phyloP scores from a whole-genome alignment of 2,329 filamentous ascomycete species.

The Colletotrichum tropicale region DNA sequence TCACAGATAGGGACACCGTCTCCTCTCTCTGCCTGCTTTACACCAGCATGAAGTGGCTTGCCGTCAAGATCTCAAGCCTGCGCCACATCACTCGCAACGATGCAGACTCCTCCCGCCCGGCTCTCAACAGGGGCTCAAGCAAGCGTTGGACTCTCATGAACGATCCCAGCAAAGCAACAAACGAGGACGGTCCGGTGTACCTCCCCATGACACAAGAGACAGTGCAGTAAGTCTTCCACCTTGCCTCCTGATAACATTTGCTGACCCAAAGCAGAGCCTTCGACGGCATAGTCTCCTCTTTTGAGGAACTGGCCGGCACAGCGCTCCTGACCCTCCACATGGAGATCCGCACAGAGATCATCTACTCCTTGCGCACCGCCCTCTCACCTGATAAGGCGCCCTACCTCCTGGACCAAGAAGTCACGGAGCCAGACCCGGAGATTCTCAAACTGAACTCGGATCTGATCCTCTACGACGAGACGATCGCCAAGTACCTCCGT shows the following conservation, averaged over 20 bases:
- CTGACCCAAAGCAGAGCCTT: constrained; percentile 65
- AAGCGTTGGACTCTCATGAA: constrained; percentile 86
- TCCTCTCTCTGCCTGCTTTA: constrained; percentile 86
- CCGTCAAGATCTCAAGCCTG: constrained; percentile 79
- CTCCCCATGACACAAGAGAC: constrained; percentile 88
- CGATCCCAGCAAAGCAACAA: constrained; percentile 59
- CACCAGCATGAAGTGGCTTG: constrained; percentile 98
- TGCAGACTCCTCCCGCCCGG: constrained; percentile 66
- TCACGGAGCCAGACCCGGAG: constrained; percentile 77
- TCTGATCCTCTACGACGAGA: constrained; percentile 87
- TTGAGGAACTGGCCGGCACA: constrained; percentile 78
- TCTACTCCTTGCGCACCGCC: constrained; percentile 74
- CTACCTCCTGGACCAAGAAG: constrained; percentile 72
- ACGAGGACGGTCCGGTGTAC: constrained; percentile 73
- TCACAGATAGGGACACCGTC: constrained; percentile 87
- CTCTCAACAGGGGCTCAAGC: constrained; percentile 60
- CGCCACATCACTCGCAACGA: constrained; percentile 81
- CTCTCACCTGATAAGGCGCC: constrained; percentile 65
- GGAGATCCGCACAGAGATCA: constrained; percentile 84
- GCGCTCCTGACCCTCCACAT: constrained; percentile 87
- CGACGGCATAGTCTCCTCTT: constrained; percentile 83
- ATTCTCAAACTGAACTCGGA: constrained; percentile 85
- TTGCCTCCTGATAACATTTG: not conserved
- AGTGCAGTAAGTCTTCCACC: constrained; percentile 65
- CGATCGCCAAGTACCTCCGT: constrained; percentile 74